phyloP scores from a whole-genome alignment of 495 filamentous ascomycete species.

The Durotheca rogersii region DNA sequence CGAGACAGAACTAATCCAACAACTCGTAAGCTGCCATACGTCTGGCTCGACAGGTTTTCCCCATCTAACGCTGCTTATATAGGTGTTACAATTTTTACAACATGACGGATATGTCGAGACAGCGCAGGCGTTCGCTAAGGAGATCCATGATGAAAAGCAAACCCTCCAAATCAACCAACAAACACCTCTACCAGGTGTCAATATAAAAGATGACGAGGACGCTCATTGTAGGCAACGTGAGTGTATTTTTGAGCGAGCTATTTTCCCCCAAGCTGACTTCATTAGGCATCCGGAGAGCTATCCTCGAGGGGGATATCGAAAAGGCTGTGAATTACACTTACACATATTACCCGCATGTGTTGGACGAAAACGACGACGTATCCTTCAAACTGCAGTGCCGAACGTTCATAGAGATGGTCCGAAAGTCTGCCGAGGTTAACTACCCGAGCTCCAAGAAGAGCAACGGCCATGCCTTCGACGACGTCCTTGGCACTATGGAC shows the following conservation, averaged over 20 bases:
- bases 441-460: conserved; percentile 38
- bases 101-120: conserved; percentile 98
- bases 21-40: conserved; percentile 48
- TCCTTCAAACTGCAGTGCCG: conserved; percentile 87
- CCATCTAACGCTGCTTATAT: conserved; percentile 15
- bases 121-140: conserved; percentile 81
- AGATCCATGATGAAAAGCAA: conserved; percentile 70
- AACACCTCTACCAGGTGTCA: conserved; percentile 59
- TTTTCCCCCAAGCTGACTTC: conserved; percentile 19
- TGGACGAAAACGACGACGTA: conserved; percentile 82
- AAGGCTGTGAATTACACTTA: conserved; percentile 79
- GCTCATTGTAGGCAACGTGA: conserved; percentile 84
- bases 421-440: conserved; percentile 69
- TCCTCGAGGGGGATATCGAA: conserved; percentile 93
- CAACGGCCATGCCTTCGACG: conserved; percentile 47
- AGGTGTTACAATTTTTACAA: conserved; percentile 85
- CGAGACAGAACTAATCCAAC: conserved; percentile 78
- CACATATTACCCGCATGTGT: conserved; percentile 74
- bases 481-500: conserved; percentile 76
- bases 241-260: conserved; percentile 24
- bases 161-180: conserved; percentile 59
- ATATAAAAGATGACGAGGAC: conserved; percentile 82
- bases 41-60: background rate
- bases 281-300: conserved; percentile 79
- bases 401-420: conserved; percentile 96